A percentile compares a stretch with the other conserved stretches of the same genome.
Conservation (phyloP, 2,329 filamentous ascomycete species). For the Aspergillus alliaceus region DNA sequence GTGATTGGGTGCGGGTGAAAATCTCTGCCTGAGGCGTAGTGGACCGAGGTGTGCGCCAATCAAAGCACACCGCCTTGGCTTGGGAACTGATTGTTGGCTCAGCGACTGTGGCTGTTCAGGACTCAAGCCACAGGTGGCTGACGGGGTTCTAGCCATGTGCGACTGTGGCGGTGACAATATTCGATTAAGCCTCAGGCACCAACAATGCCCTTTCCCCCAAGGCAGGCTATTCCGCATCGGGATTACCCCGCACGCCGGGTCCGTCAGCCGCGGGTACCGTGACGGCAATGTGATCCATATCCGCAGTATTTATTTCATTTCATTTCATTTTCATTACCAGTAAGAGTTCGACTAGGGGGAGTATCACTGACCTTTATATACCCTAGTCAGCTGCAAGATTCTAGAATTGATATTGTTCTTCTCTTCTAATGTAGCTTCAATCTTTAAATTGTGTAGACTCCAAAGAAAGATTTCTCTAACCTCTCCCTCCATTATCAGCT, state of each 20-base stretch:
- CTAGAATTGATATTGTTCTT: no score
- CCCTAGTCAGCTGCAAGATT: no score
- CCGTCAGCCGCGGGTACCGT: neutral
- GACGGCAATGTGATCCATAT: no score
- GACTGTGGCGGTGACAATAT: neutral
- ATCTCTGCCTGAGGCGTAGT: constrained; percentile 21
- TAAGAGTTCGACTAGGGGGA: no score
- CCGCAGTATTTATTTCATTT: no score
- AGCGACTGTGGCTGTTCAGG: neutral
- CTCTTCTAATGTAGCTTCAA: no score
- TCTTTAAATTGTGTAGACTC: no score
- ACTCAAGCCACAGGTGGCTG: neutral
- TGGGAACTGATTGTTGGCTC: constrained; percentile 5
- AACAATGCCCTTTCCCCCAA: neutral
- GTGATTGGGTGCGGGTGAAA: constrained; percentile 8
- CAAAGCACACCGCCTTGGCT: neutral
- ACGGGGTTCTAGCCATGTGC: neutral
- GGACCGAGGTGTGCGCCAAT: neutral
- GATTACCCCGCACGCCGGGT: constrained; percentile 19
- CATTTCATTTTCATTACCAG: no score
- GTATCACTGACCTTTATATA: no score
- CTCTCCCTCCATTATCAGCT: no score
- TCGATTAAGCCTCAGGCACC: neutral
- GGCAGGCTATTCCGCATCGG: constrained; percentile 6
- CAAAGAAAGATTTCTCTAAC: no score